Evolutionary conservation across 169 alveolate genomes (phyloP).

Genomic region (Cryptosporidium felis): DNA sequence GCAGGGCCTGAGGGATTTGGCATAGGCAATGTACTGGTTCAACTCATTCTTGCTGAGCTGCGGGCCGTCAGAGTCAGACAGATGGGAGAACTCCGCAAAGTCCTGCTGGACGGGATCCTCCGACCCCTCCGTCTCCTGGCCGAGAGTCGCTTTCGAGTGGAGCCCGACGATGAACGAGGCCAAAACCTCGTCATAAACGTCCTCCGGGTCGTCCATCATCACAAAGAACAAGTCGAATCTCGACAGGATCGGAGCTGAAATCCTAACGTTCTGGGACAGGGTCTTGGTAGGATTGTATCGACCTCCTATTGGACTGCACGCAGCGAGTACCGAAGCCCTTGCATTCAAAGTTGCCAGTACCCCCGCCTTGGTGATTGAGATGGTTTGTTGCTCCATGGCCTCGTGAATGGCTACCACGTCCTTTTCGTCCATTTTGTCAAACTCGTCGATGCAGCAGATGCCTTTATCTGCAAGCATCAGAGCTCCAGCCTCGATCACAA

Average conservation of each 20-base stretch:
- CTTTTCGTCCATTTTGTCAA: slow-evolving; percentile 96
- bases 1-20: slow-evolving; percentile 90
- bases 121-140: slow-evolving; percentile 70
- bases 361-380: slow-evolving; percentile 97
- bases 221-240: slow-evolving; percentile 95
- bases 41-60: slow-evolving; percentile 86
- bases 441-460: slow-evolving; percentile 97
- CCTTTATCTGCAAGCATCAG: slow-evolving; percentile 97
- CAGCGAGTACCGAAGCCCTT: slow-evolving; percentile 98
- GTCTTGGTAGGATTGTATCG: slow-evolving; percentile 92
- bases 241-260: slow-evolving; percentile 95
- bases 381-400: slow-evolving; percentile 98
- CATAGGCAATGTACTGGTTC: slow-evolving; percentile 89
- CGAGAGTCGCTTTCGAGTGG: slow-evolving; percentile 84
- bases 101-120: background rate
- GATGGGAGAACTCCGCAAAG: too few relatives aligned
- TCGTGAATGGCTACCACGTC: slow-evolving; percentile 99
- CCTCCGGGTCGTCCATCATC: slow-evolving; percentile 91
- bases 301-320: slow-evolving; percentile 97
- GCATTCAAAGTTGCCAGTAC: slow-evolving; percentile 98
- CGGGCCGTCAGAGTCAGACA: slow-evolving; percentile 5
- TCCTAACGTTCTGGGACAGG: slow-evolving; percentile 90
- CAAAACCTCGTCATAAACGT: slow-evolving; percentile 86
- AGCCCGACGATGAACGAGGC: slow-evolving; percentile 85
- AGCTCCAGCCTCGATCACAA: slow-evolving; percentile 97